Conservation (phyloP, 371 early-diverging fungal genomes). For the Mortierella sp. region DNA sequence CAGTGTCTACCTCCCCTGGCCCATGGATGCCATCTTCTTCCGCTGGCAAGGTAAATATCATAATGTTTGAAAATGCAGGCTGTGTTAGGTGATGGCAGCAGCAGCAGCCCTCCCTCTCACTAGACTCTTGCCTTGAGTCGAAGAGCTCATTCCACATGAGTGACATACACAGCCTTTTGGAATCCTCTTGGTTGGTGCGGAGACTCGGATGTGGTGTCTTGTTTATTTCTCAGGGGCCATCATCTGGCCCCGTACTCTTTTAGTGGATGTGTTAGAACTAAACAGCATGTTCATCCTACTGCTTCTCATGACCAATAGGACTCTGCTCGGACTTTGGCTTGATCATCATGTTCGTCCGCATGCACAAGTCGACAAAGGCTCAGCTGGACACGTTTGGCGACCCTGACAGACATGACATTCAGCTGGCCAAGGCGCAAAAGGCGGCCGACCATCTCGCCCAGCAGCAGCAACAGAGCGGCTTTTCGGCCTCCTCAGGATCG, state of each 20-base stretch:
- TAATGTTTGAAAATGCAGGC: not conserved
- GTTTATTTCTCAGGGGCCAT: not conserved
- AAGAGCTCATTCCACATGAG: not conserved
- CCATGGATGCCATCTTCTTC: constrained; percentile 67
- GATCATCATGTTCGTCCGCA: constrained; percentile 57
- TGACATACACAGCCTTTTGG: not conserved
- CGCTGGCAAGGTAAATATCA: constrained; percentile 61
- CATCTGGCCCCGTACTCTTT: not conserved
- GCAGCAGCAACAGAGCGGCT: constrained; percentile 18
- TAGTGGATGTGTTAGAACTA: not conserved
- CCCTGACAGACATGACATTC: constrained; percentile 28
- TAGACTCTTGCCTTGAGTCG: not conserved
- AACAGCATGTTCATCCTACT: not conserved
- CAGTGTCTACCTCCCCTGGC: constrained; percentile 62
- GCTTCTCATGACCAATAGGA: constrained; percentile 37
- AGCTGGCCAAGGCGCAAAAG: constrained; percentile 29
- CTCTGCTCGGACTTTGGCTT: constrained; percentile 65
- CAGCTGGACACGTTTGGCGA: constrained; percentile 30
- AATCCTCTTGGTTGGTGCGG: not conserved
- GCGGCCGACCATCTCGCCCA: constrained; percentile 22
- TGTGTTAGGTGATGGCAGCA: not conserved
- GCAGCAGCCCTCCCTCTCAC: not conserved
- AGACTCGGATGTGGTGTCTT: not conserved
- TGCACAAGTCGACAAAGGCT: constrained; percentile 52
- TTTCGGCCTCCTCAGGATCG: constrained; percentile 18